Conservation (phyloP, 768 basidiomycete species). For the Wakefieldia striispora region DNA sequence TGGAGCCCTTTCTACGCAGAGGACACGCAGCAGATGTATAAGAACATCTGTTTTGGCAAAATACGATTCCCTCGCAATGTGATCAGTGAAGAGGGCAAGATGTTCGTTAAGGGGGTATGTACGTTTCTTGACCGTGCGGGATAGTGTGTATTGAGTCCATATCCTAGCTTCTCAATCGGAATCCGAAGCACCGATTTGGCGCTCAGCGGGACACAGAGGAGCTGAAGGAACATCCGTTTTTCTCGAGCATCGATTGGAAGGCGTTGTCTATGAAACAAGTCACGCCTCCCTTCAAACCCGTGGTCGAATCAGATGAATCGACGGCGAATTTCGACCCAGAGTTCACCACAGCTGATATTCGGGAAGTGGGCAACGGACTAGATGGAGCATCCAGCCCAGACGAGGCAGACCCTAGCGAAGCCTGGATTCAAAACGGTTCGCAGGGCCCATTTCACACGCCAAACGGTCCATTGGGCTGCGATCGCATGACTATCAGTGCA, state of each 20-base stretch:
- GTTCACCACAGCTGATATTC: conserved; percentile 91
- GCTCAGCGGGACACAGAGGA: conserved; percentile 88
- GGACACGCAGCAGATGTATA: conserved; percentile 99
- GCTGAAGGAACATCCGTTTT: conserved; percentile 95
- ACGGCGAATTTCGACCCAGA: conserved; percentile 98
- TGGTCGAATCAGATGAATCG: conserved; percentile 96
- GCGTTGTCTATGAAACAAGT: conserved; percentile 84
- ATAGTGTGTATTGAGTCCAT: conserved; percentile 14
- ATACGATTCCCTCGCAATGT: conserved; percentile 97
- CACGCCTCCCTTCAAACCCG: conserved; percentile 96
- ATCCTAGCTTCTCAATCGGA: conserved; percentile 88
- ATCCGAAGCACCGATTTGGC: conserved; percentile 96
- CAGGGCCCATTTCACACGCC: conserved; percentile 51
- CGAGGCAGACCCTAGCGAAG: conserved; percentile 69
- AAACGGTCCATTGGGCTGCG: conserved; percentile 76
- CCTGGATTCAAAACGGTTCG: conserved; percentile 40
- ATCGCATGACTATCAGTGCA: conserved; percentile 29
- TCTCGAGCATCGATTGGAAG: conserved; percentile 88
- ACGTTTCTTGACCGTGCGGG: conserved; percentile 5
- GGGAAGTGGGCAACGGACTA: conserved; percentile 58
- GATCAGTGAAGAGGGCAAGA: conserved; percentile 96
- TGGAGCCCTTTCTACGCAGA: conserved; percentile 99
- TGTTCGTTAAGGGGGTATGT: conserved; percentile 97
- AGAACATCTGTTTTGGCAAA: conserved; percentile 98
- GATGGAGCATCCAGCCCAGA: conserved; percentile 45